phyloP scores from a whole-genome alignment of 192 early-diverging fungal species.

The Helicostylum pulchrum region DNA sequence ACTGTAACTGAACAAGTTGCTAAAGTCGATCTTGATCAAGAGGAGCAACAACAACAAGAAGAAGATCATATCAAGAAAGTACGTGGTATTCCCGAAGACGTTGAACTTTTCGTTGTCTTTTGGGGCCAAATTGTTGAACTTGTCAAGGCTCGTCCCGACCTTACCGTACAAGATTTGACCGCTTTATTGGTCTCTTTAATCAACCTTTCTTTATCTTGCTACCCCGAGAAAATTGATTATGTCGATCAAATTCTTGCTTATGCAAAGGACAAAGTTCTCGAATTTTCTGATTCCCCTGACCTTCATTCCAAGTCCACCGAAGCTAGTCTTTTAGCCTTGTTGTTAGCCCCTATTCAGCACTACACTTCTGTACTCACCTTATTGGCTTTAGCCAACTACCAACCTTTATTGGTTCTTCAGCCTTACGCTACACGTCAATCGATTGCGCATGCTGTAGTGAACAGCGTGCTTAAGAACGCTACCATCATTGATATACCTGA shows the following conservation, averaged over 20 bases:
- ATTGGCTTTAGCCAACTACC: slow-evolving; percentile 75
- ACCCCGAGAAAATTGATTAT: slow-evolving; percentile 82
- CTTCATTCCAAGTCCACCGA: slow-evolving; percentile 67
- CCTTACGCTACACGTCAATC: slow-evolving; percentile 78
- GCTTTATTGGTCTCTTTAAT: slow-evolving; percentile 84
- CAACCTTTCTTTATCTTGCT: slow-evolving; percentile 89
- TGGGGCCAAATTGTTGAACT: slow-evolving; percentile 94
- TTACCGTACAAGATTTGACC: slow-evolving; percentile 89
- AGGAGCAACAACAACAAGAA: slow-evolving; percentile 26
- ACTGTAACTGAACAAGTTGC: slow-evolving; percentile 20
- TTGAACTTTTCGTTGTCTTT: slow-evolving; percentile 93
- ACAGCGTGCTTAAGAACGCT: slow-evolving; percentile 64
- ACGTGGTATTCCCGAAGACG: slow-evolving; percentile 82
- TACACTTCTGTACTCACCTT: slow-evolving; percentile 67
- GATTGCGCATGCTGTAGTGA: slow-evolving; percentile 76
- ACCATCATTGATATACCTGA: slow-evolving; percentile 64
- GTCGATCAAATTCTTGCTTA: slow-evolving; percentile 91
- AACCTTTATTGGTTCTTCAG: slow-evolving; percentile 80
- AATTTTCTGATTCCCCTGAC: slow-evolving; percentile 62
- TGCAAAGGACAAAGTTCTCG: slow-evolving; percentile 74
- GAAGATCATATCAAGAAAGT: slow-evolving; percentile 40
- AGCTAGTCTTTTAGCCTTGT: slow-evolving; percentile 75
- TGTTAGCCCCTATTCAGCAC: slow-evolving; percentile 78
- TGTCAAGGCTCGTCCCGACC: slow-evolving; percentile 87
- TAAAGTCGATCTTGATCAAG: background rate